A percentile compares a stretch with the other conserved stretches of the same genome.
Evolutionary conservation across 805 yeast species (phyloP).

Genomic region (Ogataea parapolymorpha): DNA sequence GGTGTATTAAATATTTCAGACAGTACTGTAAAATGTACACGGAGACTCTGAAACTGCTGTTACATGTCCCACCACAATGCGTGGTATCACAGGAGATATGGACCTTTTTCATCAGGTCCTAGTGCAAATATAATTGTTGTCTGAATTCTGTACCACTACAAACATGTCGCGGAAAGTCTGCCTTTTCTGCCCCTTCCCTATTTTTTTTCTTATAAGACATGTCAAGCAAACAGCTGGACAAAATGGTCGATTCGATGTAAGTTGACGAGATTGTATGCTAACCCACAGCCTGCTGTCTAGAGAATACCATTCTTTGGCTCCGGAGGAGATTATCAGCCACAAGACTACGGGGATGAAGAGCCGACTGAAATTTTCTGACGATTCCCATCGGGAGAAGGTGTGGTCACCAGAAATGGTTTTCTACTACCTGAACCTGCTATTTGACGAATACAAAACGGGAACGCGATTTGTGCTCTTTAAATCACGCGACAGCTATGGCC

Average conservation of each 20-base stretch:
- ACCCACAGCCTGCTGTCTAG: slow-evolving; percentile 19
- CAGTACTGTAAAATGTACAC: too few species aligned
- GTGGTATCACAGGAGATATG: too few species aligned
- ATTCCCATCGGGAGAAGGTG: slow-evolving; percentile 25
- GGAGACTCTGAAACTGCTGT: too few species aligned
- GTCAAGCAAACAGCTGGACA: slow-evolving; percentile 9
- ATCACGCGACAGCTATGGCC: slow-evolving; percentile 26
- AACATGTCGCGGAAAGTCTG: slow-evolving; percentile 16
- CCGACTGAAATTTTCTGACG: slow-evolving; percentile 26
- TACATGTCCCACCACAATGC: too few species aligned
- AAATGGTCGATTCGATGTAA: slow-evolving; percentile 21
- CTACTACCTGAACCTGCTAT: slow-evolving; percentile 27
- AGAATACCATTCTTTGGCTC: slow-evolving; percentile 24
- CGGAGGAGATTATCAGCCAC: slow-evolving; percentile 26
- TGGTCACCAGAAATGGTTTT: slow-evolving; percentile 31
- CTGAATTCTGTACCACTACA: neutral
- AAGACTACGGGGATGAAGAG: slow-evolving; percentile 26
- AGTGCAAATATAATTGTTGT: neutral
- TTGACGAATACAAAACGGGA: slow-evolving; percentile 24
- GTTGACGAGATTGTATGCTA: slow-evolving; percentile 2
- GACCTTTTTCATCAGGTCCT: too few species aligned
- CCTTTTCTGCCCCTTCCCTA: slow-evolving; percentile 10
- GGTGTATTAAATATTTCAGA: too few species aligned
- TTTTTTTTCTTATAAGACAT: slow-evolving; percentile 2
- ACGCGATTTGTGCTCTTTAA: slow-evolving; percentile 23